A percentile compares a stretch with the other conserved stretches of the same genome.
Evolutionary conservation across 2,329 filamentous ascomycete species (phyloP).

Genomic region (Niveomyces coronatus): DNA sequence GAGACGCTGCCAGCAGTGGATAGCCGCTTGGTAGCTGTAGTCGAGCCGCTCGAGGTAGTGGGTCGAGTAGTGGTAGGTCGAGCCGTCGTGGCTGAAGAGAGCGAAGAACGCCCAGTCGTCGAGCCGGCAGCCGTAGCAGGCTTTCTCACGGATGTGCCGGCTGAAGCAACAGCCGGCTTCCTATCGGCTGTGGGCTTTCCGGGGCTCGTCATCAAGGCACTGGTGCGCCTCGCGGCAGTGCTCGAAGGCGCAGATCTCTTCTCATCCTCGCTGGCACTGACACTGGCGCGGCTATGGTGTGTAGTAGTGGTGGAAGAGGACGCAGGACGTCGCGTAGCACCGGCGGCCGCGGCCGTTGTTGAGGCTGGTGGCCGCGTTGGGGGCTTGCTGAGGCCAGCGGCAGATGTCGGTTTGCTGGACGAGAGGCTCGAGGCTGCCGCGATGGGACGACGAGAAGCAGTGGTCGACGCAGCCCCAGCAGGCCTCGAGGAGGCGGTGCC

Average conservation of each 20-base stretch:
- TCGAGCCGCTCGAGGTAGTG: conserved; percentile 27
- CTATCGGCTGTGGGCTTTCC: conserved; percentile 22
- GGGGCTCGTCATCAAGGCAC: conserved; percentile 31
- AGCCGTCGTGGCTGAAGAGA: conserved; percentile 18
- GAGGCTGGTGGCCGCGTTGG: conserved; percentile 34
- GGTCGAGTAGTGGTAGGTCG: conserved; percentile 28
- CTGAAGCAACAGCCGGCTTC: conserved; percentile 24
- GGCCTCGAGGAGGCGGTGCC: conserved; percentile 18
- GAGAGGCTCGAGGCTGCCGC: conserved; percentile 20
- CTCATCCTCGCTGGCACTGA: conserved; percentile 41
- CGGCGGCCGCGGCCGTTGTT: conserved; percentile 23
- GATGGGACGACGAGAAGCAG: conserved; percentile 23
- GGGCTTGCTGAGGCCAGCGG: conserved; percentile 35
- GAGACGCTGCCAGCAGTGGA: conserved; percentile 36
- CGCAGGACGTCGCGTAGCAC: conserved; percentile 21
- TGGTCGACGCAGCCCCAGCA: conserved; percentile 12
- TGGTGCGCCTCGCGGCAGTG: conserved; percentile 29
- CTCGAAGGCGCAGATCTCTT: conserved; percentile 30
- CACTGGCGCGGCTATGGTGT: conserved; percentile 36
- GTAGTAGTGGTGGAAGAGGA: conserved; percentile 27
- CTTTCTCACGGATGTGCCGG: conserved; percentile 24
- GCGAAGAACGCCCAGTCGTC: conserved; percentile 19
- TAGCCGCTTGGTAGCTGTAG: conserved; percentile 45
- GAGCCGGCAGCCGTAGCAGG: conserved; percentile 22
- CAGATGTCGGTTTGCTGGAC: conserved; percentile 20